phyloP scores from a whole-genome alignment of 2,329 filamentous ascomycete genomes.

The Aureobasidium mangrovei region DNA sequence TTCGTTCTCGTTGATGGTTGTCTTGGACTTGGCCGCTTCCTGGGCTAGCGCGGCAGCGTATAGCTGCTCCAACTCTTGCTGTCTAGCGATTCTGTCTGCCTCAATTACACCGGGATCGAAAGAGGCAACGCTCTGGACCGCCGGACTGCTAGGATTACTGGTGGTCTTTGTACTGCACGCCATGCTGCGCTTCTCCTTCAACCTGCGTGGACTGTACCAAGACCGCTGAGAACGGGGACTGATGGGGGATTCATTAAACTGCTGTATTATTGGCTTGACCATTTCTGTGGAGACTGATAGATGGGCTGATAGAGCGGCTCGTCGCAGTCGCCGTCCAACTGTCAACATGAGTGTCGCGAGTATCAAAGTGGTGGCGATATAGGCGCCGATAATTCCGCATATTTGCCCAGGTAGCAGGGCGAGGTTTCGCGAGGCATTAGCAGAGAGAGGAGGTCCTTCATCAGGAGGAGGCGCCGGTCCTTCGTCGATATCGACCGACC shows the following conservation, averaged over 20 bases:
- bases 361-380: slow-evolving; percentile 67
- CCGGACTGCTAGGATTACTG: slow-evolving; percentile 36
- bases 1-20: slow-evolving; percentile 10
- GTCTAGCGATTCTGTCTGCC: slow-evolving; percentile 63
- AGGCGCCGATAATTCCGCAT: slow-evolving; percentile 73
- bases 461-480: slow-evolving; percentile 51
- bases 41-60: slow-evolving; percentile 91
- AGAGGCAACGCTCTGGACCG: slow-evolving; percentile 52
- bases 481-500: slow-evolving; percentile 43
- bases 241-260: slow-evolving; percentile 28
- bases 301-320: slow-evolving; percentile 39
- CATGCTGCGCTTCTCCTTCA: slow-evolving; percentile 22
- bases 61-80: slow-evolving; percentile 78
- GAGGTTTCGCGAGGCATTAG: slow-evolving; percentile 50
- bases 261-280: slow-evolving; percentile 37
- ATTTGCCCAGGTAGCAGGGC: slow-evolving; percentile 70
- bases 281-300: slow-evolving; percentile 48
- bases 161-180: slow-evolving; percentile 24
- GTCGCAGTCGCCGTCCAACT: slow-evolving; percentile 35
- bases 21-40: slow-evolving; percentile 47
- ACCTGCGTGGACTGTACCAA: slow-evolving; percentile 23
- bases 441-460: slow-evolving; percentile 52
- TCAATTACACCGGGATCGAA: slow-evolving; percentile 72
- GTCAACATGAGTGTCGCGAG: slow-evolving; percentile 54
- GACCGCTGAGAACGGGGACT: slow-evolving; percentile 23